Percentiles rank a stretch among this genome's conserved stretches.
Conservation (phyloP, 345 rosid genomes). For the Hevea brasiliensis region DNA sequence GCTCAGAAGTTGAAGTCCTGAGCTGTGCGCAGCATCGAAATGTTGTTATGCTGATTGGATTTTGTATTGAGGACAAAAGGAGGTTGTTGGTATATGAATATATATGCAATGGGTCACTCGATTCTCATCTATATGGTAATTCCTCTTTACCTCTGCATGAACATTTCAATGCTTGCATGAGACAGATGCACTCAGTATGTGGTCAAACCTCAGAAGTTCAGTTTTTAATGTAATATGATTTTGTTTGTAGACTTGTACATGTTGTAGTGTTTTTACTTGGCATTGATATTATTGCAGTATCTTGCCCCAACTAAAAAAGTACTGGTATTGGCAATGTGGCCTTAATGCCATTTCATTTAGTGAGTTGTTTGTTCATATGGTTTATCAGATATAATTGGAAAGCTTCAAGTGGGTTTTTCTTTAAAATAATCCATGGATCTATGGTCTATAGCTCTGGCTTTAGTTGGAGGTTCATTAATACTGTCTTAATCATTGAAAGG, state of each 20-base stretch:
- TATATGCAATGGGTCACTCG: slow-evolving; percentile 96
- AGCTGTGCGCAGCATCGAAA: slow-evolving; percentile 99
- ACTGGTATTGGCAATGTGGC: neutral
- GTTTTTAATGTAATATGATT: neutral
- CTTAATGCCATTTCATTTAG: too few species aligned
- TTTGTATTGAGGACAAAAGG: slow-evolving; percentile 93
- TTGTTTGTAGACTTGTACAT: neutral
- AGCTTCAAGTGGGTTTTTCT: neutral
- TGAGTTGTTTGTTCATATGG: neutral
- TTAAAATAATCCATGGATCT: too few species aligned
- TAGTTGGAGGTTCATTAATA: neutral
- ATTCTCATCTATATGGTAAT: slow-evolving; percentile 90
- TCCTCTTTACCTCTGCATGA: neutral
- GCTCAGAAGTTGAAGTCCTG: slow-evolving; percentile 98
- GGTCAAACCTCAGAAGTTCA: neutral
- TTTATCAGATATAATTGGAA: neutral
- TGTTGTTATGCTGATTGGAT: slow-evolving; percentile 95
- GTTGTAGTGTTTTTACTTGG: neutral
- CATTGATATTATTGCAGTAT: neutral
- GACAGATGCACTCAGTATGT: neutral
- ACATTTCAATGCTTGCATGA: neutral
- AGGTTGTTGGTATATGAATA: slow-evolving; percentile 93
- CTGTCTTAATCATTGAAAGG: neutral
- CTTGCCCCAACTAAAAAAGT: neutral
- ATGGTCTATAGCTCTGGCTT: neutral